Conservation (phyloP, 148 eudicot species). For the Rhododendron griersonianum region DNA sequence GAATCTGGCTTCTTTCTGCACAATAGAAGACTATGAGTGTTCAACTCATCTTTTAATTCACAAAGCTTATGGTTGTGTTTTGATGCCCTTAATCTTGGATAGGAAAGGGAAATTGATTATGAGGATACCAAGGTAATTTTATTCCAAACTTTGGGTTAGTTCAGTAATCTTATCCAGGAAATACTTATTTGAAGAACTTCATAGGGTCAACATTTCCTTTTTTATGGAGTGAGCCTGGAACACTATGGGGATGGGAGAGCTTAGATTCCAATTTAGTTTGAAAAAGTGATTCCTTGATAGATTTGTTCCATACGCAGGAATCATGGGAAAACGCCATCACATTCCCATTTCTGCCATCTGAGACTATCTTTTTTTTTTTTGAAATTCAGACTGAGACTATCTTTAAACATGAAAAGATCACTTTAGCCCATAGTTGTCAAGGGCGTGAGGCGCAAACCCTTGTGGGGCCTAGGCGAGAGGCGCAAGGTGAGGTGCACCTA, state of each 20-base stretch:
- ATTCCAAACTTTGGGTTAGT: neutral
- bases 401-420: neutral
- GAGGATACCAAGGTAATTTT: neutral
- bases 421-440: neutral
- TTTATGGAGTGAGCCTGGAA: neutral
- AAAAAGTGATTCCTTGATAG: neutral
- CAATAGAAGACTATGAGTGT: neutral
- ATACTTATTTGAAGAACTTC: neutral
- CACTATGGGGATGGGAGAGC: neutral
- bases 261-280: neutral
- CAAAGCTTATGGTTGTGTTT: neutral
- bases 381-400: neutral
- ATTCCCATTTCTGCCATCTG: neutral
- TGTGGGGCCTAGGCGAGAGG: no score
- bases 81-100: neutral
- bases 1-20: neutral
- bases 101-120: neutral
- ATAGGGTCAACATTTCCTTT: neutral
- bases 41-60: neutral
- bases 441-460: no score
- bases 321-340: neutral
- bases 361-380: no score
- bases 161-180: neutral
- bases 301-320: neutral
- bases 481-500: no score